Conservation (phyloP, 2,329 filamentous ascomycete genomes). For the Huntiella omanensis region DNA sequence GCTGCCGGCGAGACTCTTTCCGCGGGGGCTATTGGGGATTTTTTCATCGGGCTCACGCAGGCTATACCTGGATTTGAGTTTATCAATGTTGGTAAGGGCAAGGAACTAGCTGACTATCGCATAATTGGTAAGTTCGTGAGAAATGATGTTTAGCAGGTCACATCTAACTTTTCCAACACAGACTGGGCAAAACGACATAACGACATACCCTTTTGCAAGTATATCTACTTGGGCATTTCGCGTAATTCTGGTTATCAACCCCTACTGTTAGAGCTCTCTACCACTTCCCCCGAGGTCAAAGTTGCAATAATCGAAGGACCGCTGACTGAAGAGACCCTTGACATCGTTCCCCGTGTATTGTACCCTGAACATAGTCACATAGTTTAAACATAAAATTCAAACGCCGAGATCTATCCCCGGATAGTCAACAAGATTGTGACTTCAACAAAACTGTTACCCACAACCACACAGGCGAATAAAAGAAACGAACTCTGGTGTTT, state of each 20-base stretch:
- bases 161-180: slow-evolving; percentile 13
- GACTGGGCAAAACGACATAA: slow-evolving; percentile 38
- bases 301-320: slow-evolving; percentile 22
- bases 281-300: slow-evolving; percentile 25
- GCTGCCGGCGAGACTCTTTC: slow-evolving; percentile 22
- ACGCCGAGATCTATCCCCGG: no score
- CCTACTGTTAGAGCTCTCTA: slow-evolving; percentile 35
- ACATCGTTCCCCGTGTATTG: no score
- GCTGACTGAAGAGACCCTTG: slow-evolving; percentile 15
- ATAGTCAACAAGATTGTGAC: no score
- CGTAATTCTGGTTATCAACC: slow-evolving; percentile 42
- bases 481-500: no score
- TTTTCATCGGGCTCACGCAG: slow-evolving; percentile 41
- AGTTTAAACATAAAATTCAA: no score
- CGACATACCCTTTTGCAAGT: slow-evolving; percentile 39
- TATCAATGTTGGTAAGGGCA: slow-evolving; percentile 40
- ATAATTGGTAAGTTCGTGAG: background rate
- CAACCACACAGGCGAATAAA: no score
- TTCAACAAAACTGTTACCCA: no score
- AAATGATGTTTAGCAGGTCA: no score
- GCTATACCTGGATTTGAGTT: slow-evolving; percentile 42
- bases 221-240: slow-evolving; percentile 41
- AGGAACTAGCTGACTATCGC: slow-evolving; percentile 33
- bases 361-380: no score
- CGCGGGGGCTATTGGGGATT: slow-evolving; percentile 20